These are phyloP conservation scores for Orobanche coerulescens DNA, from an alignment of 257 asterid species.

Conservation along the genomic window DNA sequence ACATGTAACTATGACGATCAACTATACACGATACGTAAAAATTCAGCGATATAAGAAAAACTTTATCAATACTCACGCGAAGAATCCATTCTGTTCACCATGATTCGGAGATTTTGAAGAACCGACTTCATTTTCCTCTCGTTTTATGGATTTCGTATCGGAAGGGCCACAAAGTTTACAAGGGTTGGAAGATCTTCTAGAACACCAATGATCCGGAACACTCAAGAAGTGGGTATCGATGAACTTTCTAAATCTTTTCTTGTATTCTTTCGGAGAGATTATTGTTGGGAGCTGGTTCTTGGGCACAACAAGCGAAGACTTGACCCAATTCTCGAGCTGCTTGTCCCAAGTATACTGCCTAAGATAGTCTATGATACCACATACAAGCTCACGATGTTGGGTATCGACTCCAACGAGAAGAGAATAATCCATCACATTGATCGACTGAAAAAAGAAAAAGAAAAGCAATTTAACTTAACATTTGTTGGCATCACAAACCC, in stretches of 20 bases:
- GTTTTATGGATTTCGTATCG: slow-evolving; percentile 22
- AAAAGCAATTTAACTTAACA: background rate
- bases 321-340: slow-evolving; percentile 89
- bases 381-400: slow-evolving; percentile 58
- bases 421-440: slow-evolving; percentile 94
- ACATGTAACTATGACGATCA: slow-evolving; percentile 20
- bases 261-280: slow-evolving; percentile 80
- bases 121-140: slow-evolving; percentile 20
- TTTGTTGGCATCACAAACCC: background rate
- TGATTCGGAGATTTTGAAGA: slow-evolving; percentile 3
- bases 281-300: slow-evolving; percentile 75
- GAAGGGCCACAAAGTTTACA: slow-evolving; percentile 60
- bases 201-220: slow-evolving; percentile 86
- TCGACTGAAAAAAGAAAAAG: slow-evolving; percentile 49
- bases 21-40: slow-evolving; percentile 28
- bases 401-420: slow-evolving; percentile 87
- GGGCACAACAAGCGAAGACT: slow-evolving; percentile 80
- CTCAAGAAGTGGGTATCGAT: slow-evolving; percentile 65
- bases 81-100: slow-evolving; percentile 25
- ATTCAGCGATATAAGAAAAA: slow-evolving; percentile 6
- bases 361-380: slow-evolving; percentile 93
- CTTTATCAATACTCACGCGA: slow-evolving; percentile 15
- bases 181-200: slow-evolving; percentile 61
- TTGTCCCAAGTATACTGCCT: slow-evolving; percentile 99
- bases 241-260: slow-evolving; percentile 69